These are phyloP conservation scores for Westerdykella ornata DNA, from an alignment of 2,329 filamentous ascomycete genomes.

Conservation along the genomic window DNA sequence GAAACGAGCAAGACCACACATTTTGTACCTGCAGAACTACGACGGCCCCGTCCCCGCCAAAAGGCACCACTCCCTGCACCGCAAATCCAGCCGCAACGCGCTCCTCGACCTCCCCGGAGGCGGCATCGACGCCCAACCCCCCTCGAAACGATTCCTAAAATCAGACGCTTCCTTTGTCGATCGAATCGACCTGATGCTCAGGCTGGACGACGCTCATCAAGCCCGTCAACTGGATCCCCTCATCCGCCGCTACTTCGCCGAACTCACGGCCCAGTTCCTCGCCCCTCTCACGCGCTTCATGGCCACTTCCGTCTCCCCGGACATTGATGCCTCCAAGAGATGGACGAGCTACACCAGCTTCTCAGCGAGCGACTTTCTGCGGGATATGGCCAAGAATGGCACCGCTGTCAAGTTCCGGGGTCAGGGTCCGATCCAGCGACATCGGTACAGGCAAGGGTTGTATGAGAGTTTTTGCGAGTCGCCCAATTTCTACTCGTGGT, in stretches of 20 bases:
- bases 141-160: constrained; percentile 36
- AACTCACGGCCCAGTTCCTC: constrained; percentile 38
- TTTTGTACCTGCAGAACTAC: constrained; percentile 35
- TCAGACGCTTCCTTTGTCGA: constrained; percentile 30
- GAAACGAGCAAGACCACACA: constrained; percentile 32
- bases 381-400: constrained; percentile 35
- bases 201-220: constrained; percentile 18
- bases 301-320: constrained; percentile 27
- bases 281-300: constrained; percentile 39
- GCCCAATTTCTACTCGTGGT: constrained; percentile 38
- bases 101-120: constrained; percentile 37
- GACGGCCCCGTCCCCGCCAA: constrained; percentile 33
- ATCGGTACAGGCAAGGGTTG: constrained; percentile 31
- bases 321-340: constrained; percentile 30
- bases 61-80: constrained; percentile 33
- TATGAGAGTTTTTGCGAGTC: constrained; percentile 36
- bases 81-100: constrained; percentile 30
- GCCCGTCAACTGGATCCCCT: constrained; percentile 32
- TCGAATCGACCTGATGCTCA: constrained; percentile 31
- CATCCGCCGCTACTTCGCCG: constrained; percentile 38
- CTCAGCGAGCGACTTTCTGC: constrained; percentile 32
- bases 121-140: constrained; percentile 34
- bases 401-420: constrained; percentile 37
- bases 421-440: constrained; percentile 34
- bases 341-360: constrained; percentile 37